Evolutionary conservation across 495 filamentous ascomycete species (phyloP).

Genomic region (Mytilinidion resinicola): DNA sequence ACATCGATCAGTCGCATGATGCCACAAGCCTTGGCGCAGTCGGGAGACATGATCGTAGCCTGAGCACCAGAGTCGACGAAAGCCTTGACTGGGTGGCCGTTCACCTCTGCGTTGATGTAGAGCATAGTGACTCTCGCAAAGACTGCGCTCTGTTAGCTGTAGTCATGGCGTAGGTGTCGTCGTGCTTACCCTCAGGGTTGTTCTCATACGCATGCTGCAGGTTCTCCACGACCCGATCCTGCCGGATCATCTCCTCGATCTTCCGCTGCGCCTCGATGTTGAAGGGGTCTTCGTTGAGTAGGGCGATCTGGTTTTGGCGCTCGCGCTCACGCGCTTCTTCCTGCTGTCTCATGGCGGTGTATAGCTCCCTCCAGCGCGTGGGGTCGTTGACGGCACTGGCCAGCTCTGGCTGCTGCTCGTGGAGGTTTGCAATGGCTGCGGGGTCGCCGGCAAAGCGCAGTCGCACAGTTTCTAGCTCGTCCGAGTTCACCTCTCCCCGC

Average conservation of each 20-base stretch:
- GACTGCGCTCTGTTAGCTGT: conserved; percentile 45
- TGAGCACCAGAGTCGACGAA: conserved; percentile 98
- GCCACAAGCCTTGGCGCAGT: conserved; percentile 81
- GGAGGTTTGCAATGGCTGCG: conserved; percentile 58
- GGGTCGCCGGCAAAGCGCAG: conserved; percentile 77
- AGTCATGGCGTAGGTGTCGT: too few species aligned
- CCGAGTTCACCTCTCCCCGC: conserved; percentile 15
- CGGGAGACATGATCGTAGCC: conserved; percentile 96
- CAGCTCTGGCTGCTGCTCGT: conserved; percentile 64
- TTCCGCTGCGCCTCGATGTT: conserved; percentile 82
- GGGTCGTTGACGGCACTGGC: conserved; percentile 73
- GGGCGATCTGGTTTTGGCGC: conserved; percentile 69
- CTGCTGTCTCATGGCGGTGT: conserved; percentile 55
- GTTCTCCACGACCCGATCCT: conserved; percentile 89
- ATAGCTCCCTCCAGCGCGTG: conserved; percentile 63
- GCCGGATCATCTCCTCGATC: conserved; percentile 94
- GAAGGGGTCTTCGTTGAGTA: conserved; percentile 87
- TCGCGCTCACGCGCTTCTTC: conserved; percentile 64
- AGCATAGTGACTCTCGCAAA: conserved; percentile 93
- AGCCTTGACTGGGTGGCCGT: conserved; percentile 83
- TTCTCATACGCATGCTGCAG: conserved; percentile 92
- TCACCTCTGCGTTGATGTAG: conserved; percentile 94
- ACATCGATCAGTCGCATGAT: conserved; percentile 97
- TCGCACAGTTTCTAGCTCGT: conserved; percentile 76
- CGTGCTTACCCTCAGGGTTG: conserved; percentile 77